A percentile compares a stretch with the other conserved stretches of the same genome.
These are phyloP conservation scores for Quercus lobata DNA, from an alignment of 331 rosid genomes.

Conservation along the genomic window DNA sequence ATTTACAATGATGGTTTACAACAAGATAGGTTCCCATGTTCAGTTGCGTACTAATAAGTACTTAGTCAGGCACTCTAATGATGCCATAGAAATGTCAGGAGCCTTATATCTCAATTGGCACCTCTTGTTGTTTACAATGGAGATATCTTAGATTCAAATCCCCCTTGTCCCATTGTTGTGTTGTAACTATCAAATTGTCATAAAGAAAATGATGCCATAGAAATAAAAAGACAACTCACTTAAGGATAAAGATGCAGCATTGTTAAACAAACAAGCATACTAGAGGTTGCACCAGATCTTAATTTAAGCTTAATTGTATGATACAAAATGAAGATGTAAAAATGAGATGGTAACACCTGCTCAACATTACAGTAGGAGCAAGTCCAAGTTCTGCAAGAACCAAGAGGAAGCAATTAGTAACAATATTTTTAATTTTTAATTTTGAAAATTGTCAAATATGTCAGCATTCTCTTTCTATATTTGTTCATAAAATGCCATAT, in stretches of 20 bases:
- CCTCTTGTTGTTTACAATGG: too few relatives aligned
- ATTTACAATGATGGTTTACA: conserved; percentile 15
- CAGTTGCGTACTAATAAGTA: conserved; percentile 1
- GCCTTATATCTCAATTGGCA: too few relatives aligned
- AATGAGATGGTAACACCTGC: conserved; percentile 54
- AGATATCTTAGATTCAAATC: too few relatives aligned
- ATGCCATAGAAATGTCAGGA: background rate
- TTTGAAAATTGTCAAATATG: background rate
- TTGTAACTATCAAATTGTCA: too few relatives aligned
- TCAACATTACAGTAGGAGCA: conserved; percentile 86
- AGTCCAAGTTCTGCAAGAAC: conserved; percentile 66
- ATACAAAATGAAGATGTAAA: conserved; percentile 12
- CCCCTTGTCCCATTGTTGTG: too few relatives aligned
- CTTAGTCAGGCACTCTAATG: background rate
- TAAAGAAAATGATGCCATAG: background rate
- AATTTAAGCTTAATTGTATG: conserved; percentile 10
- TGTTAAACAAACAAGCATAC: conserved; percentile 14
- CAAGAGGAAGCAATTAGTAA: conserved; percentile 25
- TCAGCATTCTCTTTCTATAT: background rate
- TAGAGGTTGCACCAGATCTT: conserved; percentile 7
- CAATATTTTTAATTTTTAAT: background rate
- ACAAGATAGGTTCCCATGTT: conserved; percentile 1
- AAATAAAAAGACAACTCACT: conserved; percentile 9
- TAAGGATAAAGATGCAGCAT: conserved; percentile 21
- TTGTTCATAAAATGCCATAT: background rate